Base-by-base conservation (phyloP, 2,329 filamentous ascomycete species). In the Xylariaceae sp. region DNA sequence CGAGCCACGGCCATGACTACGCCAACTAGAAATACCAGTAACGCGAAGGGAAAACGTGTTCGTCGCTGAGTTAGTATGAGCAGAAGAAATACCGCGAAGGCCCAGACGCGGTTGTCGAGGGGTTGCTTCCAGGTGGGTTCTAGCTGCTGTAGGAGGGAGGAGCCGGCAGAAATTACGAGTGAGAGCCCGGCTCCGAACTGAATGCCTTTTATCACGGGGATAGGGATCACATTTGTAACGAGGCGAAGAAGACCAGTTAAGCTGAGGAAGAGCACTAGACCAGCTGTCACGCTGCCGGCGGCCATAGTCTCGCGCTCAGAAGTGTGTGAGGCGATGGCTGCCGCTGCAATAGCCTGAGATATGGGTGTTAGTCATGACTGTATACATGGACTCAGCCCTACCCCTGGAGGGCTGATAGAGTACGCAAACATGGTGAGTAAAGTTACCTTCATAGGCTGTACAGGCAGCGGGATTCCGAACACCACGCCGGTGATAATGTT, bases 201-300 rank as follows among this genome's bases (percentile, higher is more conserved):
- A 61, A 97, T 97, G 24, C 93, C 93, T 69, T 96, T 96, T 47
- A 97, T 87, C 0, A 97, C 88, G 0, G 92, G 90, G 11, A 92
- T 83, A 0, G 93, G 93, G 7, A 95, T 88, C 11, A 86, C 78
- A n/a, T 78, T 74, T 7, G 89, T 86, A 45, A 91, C 85, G 80
- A 85, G 88, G 52, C 80, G 80, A 26, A 97, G 77, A n/a, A 94
- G 73, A 0, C 93, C 91, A 0, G 91, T 95, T 4, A 86, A 68
- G 66, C 88, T 92, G 69, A 97, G 85, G 1, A 95, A 6, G 7
- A 93, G 79, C 7, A 97, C 87, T 18, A 87, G 81, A 6, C 76
- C 75, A 2, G 86, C 86, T 27, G 96, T 92, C 53, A 91, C 88
- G 30, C 93, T 82, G 1, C 93, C 93, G 1, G 92, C 91, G 0